These are phyloP conservation scores for Ascochyta pisi DNA, from an alignment of 2,329 filamentous ascomycete species.

Conservation along the genomic window DNA sequence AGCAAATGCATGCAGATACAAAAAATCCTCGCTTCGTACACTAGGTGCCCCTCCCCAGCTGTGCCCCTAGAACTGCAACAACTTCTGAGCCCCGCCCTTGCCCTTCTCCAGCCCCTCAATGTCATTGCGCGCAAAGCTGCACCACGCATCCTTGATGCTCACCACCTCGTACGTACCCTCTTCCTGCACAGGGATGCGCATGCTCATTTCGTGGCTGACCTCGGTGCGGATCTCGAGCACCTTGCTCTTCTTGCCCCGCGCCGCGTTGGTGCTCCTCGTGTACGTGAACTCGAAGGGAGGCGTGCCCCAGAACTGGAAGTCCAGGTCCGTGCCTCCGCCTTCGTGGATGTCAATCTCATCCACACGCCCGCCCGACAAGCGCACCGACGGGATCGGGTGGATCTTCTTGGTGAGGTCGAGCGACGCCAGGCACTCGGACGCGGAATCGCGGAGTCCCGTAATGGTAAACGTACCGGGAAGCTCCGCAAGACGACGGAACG, in stretches of 20 bases:
- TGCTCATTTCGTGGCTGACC: slow-evolving; percentile 78
- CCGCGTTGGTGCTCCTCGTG: slow-evolving; percentile 87
- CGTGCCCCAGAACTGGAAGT: slow-evolving; percentile 94
- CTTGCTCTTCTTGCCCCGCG: slow-evolving; percentile 62
- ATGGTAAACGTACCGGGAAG: slow-evolving; percentile 88
- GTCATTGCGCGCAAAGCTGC: slow-evolving; percentile 78
- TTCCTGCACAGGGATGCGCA: slow-evolving; percentile 83
- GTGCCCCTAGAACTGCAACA: slow-evolving; percentile 44
- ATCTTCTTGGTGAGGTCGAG: slow-evolving; percentile 83
- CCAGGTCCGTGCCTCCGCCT: slow-evolving; percentile 89
- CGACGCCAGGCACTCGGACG: slow-evolving; percentile 83
- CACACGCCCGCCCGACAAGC: slow-evolving; percentile 82
- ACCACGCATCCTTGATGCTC: slow-evolving; percentile 91
- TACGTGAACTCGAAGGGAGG: slow-evolving; percentile 98
- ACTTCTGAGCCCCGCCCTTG: slow-evolving; percentile 46
- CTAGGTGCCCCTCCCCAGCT: not conserved
- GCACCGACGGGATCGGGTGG: slow-evolving; percentile 89
- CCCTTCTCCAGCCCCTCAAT: slow-evolving; percentile 54
- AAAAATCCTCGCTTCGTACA: not conserved
- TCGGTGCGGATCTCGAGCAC: slow-evolving; percentile 93
- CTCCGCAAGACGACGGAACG: slow-evolving; percentile 92
- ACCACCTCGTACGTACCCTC: slow-evolving; percentile 98
- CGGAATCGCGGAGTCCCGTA: slow-evolving; percentile 84
- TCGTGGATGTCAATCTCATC: slow-evolving; percentile 93
- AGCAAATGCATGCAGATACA: slow-evolving; percentile 8